Conservation (phyloP, 108 stramenopile species). For the Skeletonema marinoi region DNA sequence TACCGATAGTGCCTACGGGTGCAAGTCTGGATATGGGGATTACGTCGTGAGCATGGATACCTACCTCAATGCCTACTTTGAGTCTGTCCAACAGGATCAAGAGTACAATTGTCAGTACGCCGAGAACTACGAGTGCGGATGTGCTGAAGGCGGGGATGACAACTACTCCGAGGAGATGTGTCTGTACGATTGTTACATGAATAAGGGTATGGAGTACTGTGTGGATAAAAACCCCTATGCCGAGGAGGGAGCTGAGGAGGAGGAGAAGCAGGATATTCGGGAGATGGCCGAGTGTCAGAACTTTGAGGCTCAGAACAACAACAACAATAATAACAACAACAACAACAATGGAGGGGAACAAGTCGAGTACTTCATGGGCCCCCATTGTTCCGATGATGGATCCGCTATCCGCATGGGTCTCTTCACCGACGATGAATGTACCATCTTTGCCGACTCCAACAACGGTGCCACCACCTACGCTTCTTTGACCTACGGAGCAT, state of each 20-base stretch:
- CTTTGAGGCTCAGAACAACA: not conserved
- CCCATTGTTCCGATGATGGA: conserved; percentile 83
- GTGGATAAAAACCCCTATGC: conserved; percentile 66
- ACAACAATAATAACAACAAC: too few relatives aligned
- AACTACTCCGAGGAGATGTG: conserved; percentile 56
- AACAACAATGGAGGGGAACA: conserved; percentile 15
- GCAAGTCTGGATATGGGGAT: conserved; percentile 71
- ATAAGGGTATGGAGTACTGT: conserved; percentile 64
- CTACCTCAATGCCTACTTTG: conserved; percentile 68
- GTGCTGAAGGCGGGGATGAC: conserved; percentile 50
- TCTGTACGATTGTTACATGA: conserved; percentile 68
- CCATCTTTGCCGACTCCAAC: conserved; percentile 54
- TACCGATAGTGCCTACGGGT: conserved; percentile 57
- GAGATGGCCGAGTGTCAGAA: conserved; percentile 47
- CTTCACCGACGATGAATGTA: conserved; percentile 81
- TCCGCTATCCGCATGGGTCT: conserved; percentile 73
- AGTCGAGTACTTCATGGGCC: conserved; percentile 65
- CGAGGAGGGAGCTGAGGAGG: conserved; percentile 44
- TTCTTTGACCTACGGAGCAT: conserved; percentile 24
- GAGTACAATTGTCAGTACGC: conserved; percentile 56
- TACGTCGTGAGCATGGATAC: conserved; percentile 87
- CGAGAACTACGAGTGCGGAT: not conserved
- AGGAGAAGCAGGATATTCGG: conserved; percentile 46
- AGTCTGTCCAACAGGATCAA: conserved; percentile 53
- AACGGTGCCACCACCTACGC: conserved; percentile 51